Base-by-base conservation (phyloP, 768 basidiomycete species). In the Boletus eberwhitei region DNA sequence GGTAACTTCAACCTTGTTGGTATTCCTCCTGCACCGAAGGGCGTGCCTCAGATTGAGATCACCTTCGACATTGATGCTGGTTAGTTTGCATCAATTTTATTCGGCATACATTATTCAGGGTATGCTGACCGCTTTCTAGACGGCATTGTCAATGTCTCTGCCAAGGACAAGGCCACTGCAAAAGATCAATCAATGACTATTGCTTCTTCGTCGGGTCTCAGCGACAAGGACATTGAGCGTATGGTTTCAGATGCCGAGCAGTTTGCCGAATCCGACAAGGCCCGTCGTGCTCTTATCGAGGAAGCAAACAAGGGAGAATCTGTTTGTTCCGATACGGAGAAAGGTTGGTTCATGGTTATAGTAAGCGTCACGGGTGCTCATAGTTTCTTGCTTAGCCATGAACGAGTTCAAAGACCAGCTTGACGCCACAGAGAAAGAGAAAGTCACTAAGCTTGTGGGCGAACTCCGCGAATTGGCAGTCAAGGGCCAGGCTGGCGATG, bases 1-100 rank as follows among this genome's bases (percentile, higher is more conserved):
- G 97, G 97, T 58, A 96, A 98, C 80, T 99, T 99, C 88, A 97
- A 98, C 77, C 90, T 99, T 57, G 93, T 95, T 56, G 97, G 96
- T 48, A 94, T 99, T 54, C 96, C 97, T 6, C 87, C 87, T 34
- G 84, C 85, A 13, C 85, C 83, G 38, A 86, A 86, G 75, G 84
- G 84, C 64, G 80, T 88, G 26, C 87, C 87, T 52, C 88, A 89
- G 70, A 86, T 89, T 59, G 84, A 87, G 67, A 88, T 89, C 65
- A 87, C 87, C n/a, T 89, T 99, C 69, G 97, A 98, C 74, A 99
- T 99, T 55, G 96, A 98, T 70, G 95, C 93, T 62, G 91, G 89
- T 86, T 65, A 40, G 83, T 24, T 32, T 29, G 6, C 22, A 43
- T 11, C 16, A 16, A 2, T 31, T 7, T 42, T 36, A 2, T 13